Evolutionary conservation across 2,329 filamentous ascomycete species (phyloP).

Genomic region (Fusarium incarnatum): DNA sequence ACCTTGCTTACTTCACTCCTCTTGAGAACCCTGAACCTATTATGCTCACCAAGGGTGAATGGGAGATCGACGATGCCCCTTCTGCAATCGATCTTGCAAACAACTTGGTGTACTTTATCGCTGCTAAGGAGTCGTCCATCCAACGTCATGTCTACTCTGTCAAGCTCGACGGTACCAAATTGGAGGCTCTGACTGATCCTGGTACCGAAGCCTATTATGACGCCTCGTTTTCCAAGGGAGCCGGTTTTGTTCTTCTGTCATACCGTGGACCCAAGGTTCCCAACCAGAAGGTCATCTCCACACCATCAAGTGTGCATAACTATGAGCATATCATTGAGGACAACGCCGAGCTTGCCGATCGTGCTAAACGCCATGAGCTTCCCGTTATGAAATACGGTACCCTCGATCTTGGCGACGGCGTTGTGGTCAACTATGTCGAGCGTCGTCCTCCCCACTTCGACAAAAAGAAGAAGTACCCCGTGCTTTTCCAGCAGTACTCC

Average conservation of each 20-base stretch:
- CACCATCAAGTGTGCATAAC: constrained; percentile 72
- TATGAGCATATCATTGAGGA: constrained; percentile 82
- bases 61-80: constrained; percentile 91
- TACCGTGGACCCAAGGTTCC: constrained; percentile 89
- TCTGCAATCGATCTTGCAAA: constrained; percentile 85
- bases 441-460: constrained; percentile 91
- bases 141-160: constrained; percentile 94
- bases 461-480: constrained; percentile 85
- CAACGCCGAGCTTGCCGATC: constrained; percentile 76
- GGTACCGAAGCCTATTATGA: constrained; percentile 80
- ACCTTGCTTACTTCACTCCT: constrained; percentile 92
- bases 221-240: constrained; percentile 84
- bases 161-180: constrained; percentile 79
- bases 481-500: constrained; percentile 94
- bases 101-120: constrained; percentile 91
- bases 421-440: constrained; percentile 79
- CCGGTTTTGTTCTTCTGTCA: constrained; percentile 84
- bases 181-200: constrained; percentile 80
- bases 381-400: constrained; percentile 86
- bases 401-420: constrained; percentile 81
- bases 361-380: constrained; percentile 80
- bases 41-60: constrained; percentile 87
- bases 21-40: constrained; percentile 84
- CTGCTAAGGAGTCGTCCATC: constrained; percentile 86
- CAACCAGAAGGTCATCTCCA: constrained; percentile 90